Evolutionary conservation across 164 flowering plant genomes (phyloP).

Genomic region (Dillenia turbinata): DNA sequence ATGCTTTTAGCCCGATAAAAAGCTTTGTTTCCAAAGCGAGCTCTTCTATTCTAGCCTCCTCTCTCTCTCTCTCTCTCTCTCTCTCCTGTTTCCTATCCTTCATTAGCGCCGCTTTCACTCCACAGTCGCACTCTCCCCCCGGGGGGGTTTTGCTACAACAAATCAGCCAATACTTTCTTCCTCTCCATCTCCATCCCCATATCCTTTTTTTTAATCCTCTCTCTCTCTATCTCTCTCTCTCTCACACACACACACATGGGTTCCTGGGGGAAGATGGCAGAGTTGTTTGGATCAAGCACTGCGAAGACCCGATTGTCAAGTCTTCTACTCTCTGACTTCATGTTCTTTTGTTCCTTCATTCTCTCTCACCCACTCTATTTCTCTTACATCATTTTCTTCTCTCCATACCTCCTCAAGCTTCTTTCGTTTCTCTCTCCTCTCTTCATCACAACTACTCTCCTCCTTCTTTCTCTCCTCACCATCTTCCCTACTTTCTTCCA

Average conservation of each 20-base stretch:
- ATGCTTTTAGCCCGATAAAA: too few relatives aligned
- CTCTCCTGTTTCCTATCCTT: conserved; percentile 24
- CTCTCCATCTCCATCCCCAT: conserved; percentile 10
- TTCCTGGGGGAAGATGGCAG: conserved; percentile 27
- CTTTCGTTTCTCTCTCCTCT: conserved; percentile 74
- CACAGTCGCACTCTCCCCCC: neutral
- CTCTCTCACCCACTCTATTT: conserved; percentile 66
- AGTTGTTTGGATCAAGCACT: conserved; percentile 18
- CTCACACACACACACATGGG: too few relatives aligned
- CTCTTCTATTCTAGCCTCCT: conserved; percentile 3
- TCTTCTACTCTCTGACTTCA: conserved; percentile 36
- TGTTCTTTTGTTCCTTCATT: conserved; percentile 33
- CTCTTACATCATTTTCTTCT: conserved; percentile 75
- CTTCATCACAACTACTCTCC: conserved; percentile 66
- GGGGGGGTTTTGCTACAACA: neutral
- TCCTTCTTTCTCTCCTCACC: conserved; percentile 45
- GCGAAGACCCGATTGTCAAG: conserved; percentile 21
- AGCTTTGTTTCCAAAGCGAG: conserved; percentile 19
- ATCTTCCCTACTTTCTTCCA: conserved; percentile 21
- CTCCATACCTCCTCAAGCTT: conserved; percentile 63
- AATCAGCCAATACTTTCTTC: conserved; percentile 4
- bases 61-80: conserved; percentile 17
- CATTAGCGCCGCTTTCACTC: conserved; percentile 49
- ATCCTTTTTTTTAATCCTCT: neutral
- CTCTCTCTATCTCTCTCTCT: neutral